These are phyloP conservation scores for Vitis riparia DNA, from an alignment of 164 flowering plant genomes.

Conservation along the genomic window DNA sequence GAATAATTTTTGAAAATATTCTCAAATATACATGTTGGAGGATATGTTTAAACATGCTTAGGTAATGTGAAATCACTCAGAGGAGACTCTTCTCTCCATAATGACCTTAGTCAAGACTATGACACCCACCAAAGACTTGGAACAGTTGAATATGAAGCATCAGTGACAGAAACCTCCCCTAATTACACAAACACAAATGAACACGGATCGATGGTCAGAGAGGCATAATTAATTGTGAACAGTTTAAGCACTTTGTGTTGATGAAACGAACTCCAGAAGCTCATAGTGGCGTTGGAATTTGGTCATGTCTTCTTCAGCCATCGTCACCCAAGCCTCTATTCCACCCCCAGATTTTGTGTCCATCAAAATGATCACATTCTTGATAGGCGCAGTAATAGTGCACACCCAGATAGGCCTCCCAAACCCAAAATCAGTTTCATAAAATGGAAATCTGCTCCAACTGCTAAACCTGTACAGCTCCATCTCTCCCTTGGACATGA, in stretches of 20 bases:
- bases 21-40: no score
- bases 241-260: constrained; percentile 16
- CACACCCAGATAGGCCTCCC: constrained; percentile 40
- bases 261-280: constrained; percentile 17
- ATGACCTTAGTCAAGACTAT: no score
- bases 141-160: no score
- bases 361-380: constrained; percentile 17
- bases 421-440: constrained; percentile 44
- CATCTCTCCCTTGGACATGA: neutral
- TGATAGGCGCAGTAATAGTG: neutral
- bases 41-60: no score
- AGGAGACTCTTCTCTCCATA: no score
- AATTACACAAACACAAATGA: no score
- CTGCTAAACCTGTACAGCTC: constrained; percentile 16
- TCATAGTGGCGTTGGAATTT: constrained; percentile 19
- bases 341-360: constrained; percentile 25
- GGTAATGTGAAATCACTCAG: no score
- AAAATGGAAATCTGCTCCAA: constrained; percentile 29
- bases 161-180: no score
- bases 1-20: no score
- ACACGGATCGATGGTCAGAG: no score
- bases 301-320: constrained; percentile 24
- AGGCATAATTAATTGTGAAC: no score
- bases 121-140: no score
- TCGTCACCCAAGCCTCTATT: constrained; percentile 37